Percentiles rank a stretch among this genome's conserved stretches.
These are phyloP conservation scores for Tilletia walkeri DNA, from an alignment of 1,284 basidiomycete species.

Conservation along the genomic window DNA sequence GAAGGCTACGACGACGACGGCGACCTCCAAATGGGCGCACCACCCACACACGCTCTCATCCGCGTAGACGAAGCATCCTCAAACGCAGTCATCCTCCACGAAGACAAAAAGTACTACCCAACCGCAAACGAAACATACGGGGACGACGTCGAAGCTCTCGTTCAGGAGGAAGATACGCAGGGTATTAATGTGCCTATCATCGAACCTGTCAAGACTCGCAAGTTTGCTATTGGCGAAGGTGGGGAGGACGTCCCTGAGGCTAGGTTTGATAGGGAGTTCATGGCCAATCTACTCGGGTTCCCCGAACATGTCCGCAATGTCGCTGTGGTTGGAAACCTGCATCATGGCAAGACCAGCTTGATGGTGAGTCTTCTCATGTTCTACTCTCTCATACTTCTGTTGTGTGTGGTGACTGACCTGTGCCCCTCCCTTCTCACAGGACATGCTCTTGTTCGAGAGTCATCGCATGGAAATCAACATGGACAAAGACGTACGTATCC, in stretches of 20 bases:
- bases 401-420: neutral
- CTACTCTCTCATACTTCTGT: too few species aligned
- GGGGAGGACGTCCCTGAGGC: slow-evolving; percentile 36
- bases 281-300: slow-evolving; percentile 85
- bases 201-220: slow-evolving; percentile 90
- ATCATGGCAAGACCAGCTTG: slow-evolving; percentile 95
- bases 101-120: slow-evolving; percentile 98
- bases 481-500: slow-evolving; percentile 33
- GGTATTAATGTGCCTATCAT: slow-evolving; percentile 92
- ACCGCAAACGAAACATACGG: slow-evolving; percentile 90
- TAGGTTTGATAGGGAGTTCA: slow-evolving; percentile 66
- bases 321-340: slow-evolving; percentile 71
- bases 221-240: slow-evolving; percentile 67
- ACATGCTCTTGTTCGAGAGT: slow-evolving; percentile 95
- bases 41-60: slow-evolving; percentile 41
- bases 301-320: slow-evolving; percentile 81
- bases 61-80: slow-evolving; percentile 59
- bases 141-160: slow-evolving; percentile 87
- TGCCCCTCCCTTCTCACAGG: slow-evolving; percentile 50
- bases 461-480: slow-evolving; percentile 71
- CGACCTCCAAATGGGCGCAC: slow-evolving; percentile 5
- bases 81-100: slow-evolving; percentile 87
- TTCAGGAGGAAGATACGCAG: slow-evolving; percentile 97
- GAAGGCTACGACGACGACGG: slow-evolving; percentile 76
- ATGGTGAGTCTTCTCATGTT: slow-evolving; percentile 58